Evolutionary conservation across 441 rosid genomes (phyloP), one percentile per base, ranked within the genome.

Genomic region (Euphorbia schlechtendalii): DNA sequence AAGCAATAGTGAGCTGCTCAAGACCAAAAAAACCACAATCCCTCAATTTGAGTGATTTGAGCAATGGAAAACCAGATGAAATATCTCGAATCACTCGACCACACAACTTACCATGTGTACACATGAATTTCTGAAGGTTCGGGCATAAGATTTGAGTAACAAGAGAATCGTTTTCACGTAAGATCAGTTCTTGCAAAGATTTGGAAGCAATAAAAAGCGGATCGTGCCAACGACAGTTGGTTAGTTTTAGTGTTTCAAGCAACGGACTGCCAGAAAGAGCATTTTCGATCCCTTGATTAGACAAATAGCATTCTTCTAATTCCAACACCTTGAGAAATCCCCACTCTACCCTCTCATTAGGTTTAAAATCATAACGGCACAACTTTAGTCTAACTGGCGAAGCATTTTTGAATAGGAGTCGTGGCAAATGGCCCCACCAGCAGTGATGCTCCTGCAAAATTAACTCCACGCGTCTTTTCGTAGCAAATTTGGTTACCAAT

Each of bases 241-340:
- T 28, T 57, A 71, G 20, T 58, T 17, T 15, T 49, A 72, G 36
- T 20, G 22, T 61, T 46, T 52, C 53, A 53, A 72, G 72, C 11
- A 21, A 7, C 3, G 74, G 76, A 59, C 66, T 24, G 3, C 73
- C 71, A 0, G 15, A 9, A 0, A 69, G 14, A 43, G 68, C 20
- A 13, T n/a, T 64, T 43, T 63, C 25, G 22, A 72, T 28, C 8
- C 34, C 28, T 38, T 56, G 68, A 18, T 40, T 12, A 12, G 25
- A 27, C 43, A 69, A 18, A 0, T 36, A 36, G 1, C 54, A 7
- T 21, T 11, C 0, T 2, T 6, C 38, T n/a, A 72, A 49, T 11
- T 52, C 40, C 61, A 76, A 40, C 43, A 14, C 36, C 63, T 61
- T 72, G 38, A 76, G 61, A 10, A 45, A 30, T 9, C 27, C 28